Conservation (phyloP, 208 protist species). For the Trypanosoma cruzi region DNA sequence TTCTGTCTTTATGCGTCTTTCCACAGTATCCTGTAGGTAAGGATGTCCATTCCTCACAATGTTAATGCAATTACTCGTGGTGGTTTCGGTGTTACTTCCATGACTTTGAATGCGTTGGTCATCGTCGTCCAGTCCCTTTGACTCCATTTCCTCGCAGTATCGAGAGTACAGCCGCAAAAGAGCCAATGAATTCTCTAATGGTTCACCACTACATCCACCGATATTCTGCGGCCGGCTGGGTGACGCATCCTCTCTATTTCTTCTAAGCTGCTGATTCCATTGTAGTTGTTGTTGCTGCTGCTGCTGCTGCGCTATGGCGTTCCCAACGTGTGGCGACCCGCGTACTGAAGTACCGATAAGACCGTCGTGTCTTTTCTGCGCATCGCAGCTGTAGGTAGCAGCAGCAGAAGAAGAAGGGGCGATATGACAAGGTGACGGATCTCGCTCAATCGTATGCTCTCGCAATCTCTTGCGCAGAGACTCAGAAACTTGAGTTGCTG, state of each 20-base stretch:
- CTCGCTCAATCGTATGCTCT: not conserved
- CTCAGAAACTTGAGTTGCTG: not conserved
- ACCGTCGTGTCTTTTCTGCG: too few species aligned
- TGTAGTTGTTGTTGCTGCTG: not conserved
- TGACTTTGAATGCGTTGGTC: not conserved
- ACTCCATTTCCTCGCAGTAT: slow-evolving; percentile 1
- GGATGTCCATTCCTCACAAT: not conserved
- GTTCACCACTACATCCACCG: not conserved
- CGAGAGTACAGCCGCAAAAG: slow-evolving; percentile 1
- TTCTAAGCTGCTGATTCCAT: not conserved
- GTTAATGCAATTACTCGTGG: not conserved
- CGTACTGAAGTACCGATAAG: too few species aligned
- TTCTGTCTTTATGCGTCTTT: not conserved
- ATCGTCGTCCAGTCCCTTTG: not conserved
- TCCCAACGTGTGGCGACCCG: too few species aligned
- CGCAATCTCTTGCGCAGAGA: not conserved
- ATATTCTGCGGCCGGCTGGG: not conserved
- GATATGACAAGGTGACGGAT: not conserved
- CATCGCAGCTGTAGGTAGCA: not conserved
- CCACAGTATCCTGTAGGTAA: not conserved
- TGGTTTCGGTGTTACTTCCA: not conserved
- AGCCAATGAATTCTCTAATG: not conserved
- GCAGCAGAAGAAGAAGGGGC: not conserved
- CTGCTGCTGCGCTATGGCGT: not conserved
- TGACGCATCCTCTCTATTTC: not conserved